Base-by-base conservation (phyloP, 1,139 yeast species). In the Lodderomyces pseudojiufengensis region DNA sequence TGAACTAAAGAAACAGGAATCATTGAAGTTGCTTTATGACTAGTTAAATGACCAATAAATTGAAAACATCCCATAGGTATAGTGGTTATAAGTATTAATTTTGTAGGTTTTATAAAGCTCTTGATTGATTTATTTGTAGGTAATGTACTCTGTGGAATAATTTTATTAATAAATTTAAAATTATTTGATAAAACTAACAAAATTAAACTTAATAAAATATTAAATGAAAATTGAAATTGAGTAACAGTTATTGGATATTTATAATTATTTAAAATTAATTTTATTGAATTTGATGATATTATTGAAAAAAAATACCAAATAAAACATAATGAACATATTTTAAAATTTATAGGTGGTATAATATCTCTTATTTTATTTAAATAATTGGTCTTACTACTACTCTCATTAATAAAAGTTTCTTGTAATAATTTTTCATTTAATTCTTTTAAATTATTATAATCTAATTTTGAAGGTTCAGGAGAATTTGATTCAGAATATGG, bases 61-160 rank as follows among this genome's bases (percentile, higher is more conserved):
- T 90, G 97, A 61, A 90, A 90, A 40, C 80, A 65, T 3, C 97
- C 97, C 95, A 90, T 85, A 15, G 97, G 97, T 21, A 86, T 73
- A 0, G 95, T 85, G 24, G 92, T 78, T 38, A 66, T 55, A 14
- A 87, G 54, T 27, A 85, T 69, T 35, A 75, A 70, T 29, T 50
- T 43, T 3, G 78, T 69, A 8, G 94, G 85, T 9, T 65, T 72
- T 27, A 76, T 42, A 54, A 78, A 64, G 47, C 61, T 43, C 27
- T 14, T 49, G 24, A 24, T 51, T 49, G 16, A 54, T 39, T 12
- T 39, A 7, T 49, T 44, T 10, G 28, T 8, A 2, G 88, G 88
- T 36, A 80, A 58, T 4, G 78, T 73, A 1, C 85, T 86, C 20
- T 50, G 56, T 0, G 88, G 88, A 52, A 81, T 78, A 16, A 42